Conservation (phyloP, 1,284 basidiomycete genomes). For the Phellinidium pouzarii region DNA sequence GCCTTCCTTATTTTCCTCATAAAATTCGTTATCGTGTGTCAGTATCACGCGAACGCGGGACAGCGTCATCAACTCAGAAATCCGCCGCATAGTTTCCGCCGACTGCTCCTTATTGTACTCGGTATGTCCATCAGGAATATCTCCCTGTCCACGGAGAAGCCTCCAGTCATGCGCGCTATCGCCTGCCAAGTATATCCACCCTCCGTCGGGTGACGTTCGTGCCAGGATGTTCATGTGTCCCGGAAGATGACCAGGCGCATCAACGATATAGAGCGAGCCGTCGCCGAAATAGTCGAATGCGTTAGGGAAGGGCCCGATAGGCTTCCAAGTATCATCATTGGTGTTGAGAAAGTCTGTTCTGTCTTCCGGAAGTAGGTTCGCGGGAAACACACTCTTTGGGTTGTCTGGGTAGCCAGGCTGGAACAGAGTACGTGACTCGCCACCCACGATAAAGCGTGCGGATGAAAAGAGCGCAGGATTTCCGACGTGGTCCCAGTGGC, state of each 20-base stretch:
- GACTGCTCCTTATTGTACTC: conserved; percentile 39
- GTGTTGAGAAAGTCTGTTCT: conserved; percentile 35
- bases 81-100: conserved; percentile 34
- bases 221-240: conserved; percentile 49
- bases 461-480: conserved; percentile 39
- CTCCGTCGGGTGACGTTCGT: conserved; percentile 48
- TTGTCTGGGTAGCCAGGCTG: conserved; percentile 37
- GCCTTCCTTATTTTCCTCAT: conserved; percentile 36
- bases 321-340: conserved; percentile 26
- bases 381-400: conserved; percentile 29
- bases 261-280: conserved; percentile 49
- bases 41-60: conserved; percentile 41
- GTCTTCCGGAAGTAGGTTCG: conserved; percentile 35
- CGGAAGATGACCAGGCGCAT: conserved; percentile 47
- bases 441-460: conserved; percentile 42
- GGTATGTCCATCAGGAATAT: conserved; percentile 35
- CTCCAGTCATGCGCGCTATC: conserved; percentile 52
- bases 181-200: conserved; percentile 51
- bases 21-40: conserved; percentile 50
- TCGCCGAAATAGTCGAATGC: conserved; percentile 50
- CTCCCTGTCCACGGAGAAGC: conserved; percentile 39
- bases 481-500: conserved; percentile 42
- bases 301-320: conserved; percentile 44
- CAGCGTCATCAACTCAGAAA: conserved; percentile 33
- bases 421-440: conserved; percentile 30